Conservation (phyloP, 768 basidiomycete species). For the Tulasnella sp. region DNA sequence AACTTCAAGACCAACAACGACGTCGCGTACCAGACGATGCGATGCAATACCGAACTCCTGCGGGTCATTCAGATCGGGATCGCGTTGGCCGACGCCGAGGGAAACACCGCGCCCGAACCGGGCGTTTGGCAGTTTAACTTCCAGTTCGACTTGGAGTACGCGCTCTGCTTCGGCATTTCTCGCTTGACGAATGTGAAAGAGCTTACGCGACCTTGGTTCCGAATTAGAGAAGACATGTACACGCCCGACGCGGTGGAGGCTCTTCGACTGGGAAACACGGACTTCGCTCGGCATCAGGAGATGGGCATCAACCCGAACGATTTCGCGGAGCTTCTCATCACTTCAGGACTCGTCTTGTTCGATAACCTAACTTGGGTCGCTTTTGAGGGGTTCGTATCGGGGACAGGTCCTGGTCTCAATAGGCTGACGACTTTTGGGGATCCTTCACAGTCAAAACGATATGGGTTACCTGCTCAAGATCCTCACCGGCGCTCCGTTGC, state of each 20-base stretch:
- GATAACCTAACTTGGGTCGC: slow-evolving; percentile 93
- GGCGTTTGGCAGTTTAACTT: slow-evolving; percentile 99
- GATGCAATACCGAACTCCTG: slow-evolving; percentile 96
- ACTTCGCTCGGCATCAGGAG: slow-evolving; percentile 88
- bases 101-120: slow-evolving; percentile 78
- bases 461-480: slow-evolving; percentile 98
- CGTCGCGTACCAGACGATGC: slow-evolving; percentile 99
- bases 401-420: too few relatives aligned
- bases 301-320: slow-evolving; percentile 86
- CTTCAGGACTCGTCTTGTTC: slow-evolving; percentile 82
- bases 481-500: slow-evolving; percentile 70
- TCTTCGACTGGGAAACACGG: slow-evolving; percentile 88
- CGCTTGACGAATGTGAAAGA: slow-evolving; percentile 13
- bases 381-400: slow-evolving; percentile 88
- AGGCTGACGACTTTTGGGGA: too few relatives aligned
- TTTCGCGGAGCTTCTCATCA: slow-evolving; percentile 95
- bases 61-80: slow-evolving; percentile 97
- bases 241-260: slow-evolving; percentile 95
- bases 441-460: slow-evolving; percentile 76
- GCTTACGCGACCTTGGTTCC: background rate
- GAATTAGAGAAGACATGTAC: slow-evolving; percentile 87
- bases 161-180: slow-evolving; percentile 12
- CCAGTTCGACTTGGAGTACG: slow-evolving; percentile 77
- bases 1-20: slow-evolving; percentile 93
- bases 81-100: slow-evolving; percentile 88